These are phyloP conservation scores for Calendula officinalis DNA, from an alignment of 129 eudicot genomes.

Conservation along the genomic window DNA sequence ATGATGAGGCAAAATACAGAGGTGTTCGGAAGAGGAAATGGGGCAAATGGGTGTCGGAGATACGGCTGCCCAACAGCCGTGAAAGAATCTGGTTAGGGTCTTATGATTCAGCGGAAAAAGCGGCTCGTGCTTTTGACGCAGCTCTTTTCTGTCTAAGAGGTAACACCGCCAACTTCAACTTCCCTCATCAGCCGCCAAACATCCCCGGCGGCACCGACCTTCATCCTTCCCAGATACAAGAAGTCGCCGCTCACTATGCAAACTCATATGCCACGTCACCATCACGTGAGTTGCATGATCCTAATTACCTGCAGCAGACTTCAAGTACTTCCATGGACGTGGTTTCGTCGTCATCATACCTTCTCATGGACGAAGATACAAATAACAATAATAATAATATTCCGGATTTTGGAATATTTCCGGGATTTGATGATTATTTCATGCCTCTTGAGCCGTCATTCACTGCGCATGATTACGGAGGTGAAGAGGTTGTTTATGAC, in stretches of 20 bases:
- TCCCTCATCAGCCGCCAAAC: slow-evolving; percentile 40
- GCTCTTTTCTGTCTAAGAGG: slow-evolving; percentile 45
- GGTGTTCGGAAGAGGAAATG: slow-evolving; percentile 50
- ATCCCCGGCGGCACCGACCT: slow-evolving; percentile 38
- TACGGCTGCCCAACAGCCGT: slow-evolving; percentile 49
- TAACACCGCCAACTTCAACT: slow-evolving; percentile 38
- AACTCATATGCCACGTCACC: neutral
- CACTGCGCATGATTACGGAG: neutral
- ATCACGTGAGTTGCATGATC: neutral
- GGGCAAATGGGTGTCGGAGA: slow-evolving; percentile 52
- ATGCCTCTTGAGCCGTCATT: slow-evolving; percentile 20
- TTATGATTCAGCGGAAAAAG: slow-evolving; percentile 37
- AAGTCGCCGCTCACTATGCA: slow-evolving; percentile 31
- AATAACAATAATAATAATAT: neutral
- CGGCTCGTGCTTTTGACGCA: slow-evolving; percentile 48
- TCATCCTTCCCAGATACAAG: slow-evolving; percentile 40
- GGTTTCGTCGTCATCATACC: neutral
- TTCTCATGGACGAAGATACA: slow-evolving; percentile 7
- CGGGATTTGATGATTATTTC: slow-evolving; percentile 41
- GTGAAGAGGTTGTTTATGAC: slow-evolving; percentile 10
- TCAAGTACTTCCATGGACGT: slow-evolving; percentile 7
- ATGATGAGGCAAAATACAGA: slow-evolving; percentile 18
- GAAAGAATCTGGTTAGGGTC: slow-evolving; percentile 49
- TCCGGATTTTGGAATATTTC: slow-evolving; percentile 32
- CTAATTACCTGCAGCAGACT: neutral